phyloP scores from a whole-genome alignment of 2,329 filamentous ascomycete species.

The Amylocarpus encephaloides region DNA sequence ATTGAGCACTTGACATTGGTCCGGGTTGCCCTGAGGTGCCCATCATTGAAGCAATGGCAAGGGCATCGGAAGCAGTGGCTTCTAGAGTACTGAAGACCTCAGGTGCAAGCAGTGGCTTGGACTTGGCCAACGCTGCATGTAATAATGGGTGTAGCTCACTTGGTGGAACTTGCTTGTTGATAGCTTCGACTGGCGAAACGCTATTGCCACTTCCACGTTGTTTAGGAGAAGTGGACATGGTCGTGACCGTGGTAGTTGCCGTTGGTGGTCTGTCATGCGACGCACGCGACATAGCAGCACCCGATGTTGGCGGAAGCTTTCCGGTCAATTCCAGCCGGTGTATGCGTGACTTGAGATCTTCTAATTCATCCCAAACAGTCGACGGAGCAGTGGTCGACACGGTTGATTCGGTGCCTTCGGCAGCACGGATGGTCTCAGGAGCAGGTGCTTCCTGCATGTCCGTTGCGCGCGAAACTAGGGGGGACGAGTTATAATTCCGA shows the following conservation, averaged over 20 bases:
- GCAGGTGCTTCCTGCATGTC: conserved; percentile 38
- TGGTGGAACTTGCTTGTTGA: conserved; percentile 36
- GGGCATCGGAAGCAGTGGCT: conserved; percentile 71
- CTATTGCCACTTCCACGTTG: conserved; percentile 48
- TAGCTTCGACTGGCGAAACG: conserved; percentile 40
- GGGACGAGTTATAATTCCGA: conserved; percentile 47
- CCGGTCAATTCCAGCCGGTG: conserved; percentile 84
- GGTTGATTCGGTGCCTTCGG: conserved; percentile 76
- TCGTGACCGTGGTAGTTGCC: conserved; percentile 85
- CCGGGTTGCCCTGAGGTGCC: conserved; percentile 63
- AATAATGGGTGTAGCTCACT: conserved; percentile 69
- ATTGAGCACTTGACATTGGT: conserved; percentile 54
- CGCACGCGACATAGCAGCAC: conserved; percentile 60
- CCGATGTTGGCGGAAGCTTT: conserved; percentile 76
- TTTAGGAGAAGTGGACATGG: conserved; percentile 84
- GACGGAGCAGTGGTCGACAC: conserved; percentile 83
- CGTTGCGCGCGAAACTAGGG: conserved; percentile 44
- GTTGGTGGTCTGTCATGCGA: conserved; percentile 76
- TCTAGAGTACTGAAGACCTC: conserved; percentile 77
- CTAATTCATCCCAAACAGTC: conserved; percentile 95
- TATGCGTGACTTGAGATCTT: conserved; percentile 91
- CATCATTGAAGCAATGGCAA: conserved; percentile 72
- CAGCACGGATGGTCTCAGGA: conserved; percentile 37
- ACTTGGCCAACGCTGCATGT: conserved; percentile 73
- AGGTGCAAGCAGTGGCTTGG: conserved; percentile 60